These are phyloP conservation scores for Babesia gibsoni DNA, from an alignment of 169 alveolate species.

Conservation along the genomic window DNA sequence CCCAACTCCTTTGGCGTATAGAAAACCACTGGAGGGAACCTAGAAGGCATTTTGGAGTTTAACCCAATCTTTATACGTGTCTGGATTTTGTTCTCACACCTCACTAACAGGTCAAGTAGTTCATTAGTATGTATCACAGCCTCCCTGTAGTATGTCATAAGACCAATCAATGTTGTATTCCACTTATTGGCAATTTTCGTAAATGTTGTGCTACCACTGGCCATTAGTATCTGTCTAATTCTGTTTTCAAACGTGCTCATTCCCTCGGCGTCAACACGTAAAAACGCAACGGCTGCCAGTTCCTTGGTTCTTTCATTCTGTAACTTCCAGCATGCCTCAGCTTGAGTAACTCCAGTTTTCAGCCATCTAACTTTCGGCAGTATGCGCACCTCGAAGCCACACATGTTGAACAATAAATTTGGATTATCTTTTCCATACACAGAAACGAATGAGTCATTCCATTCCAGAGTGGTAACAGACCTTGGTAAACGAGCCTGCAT, in stretches of 20 bases:
- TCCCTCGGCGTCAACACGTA: constrained; percentile 98
- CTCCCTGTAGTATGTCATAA: constrained; percentile 99
- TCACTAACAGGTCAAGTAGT: constrained; percentile 96
- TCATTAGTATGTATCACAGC: constrained; percentile 99
- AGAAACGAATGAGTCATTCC: constrained; percentile 96
- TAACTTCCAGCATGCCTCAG: constrained; percentile 98
- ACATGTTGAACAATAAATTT: constrained; percentile 95
- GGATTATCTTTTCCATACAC: constrained; percentile 99
- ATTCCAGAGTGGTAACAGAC: constrained; percentile 94
- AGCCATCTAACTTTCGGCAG: constrained; percentile 83
- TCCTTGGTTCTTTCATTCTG: constrained; percentile 97
- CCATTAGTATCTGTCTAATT: constrained; percentile 96
- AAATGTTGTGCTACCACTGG: constrained; percentile 99
- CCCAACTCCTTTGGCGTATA: constrained; percentile 99
- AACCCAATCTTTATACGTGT: constrained; percentile 99
- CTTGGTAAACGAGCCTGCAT: constrained; percentile 98
- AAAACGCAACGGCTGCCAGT: constrained; percentile 97
- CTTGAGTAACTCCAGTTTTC: constrained; percentile 15
- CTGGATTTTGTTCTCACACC: constrained; percentile 97
- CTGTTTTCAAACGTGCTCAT: constrained; percentile 95
- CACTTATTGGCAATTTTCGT: constrained; percentile 99
- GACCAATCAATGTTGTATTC: constrained; percentile 97
- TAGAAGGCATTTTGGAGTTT: constrained; percentile 99
- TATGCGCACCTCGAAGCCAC: constrained; percentile 98
- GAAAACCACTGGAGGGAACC: constrained; percentile 99